Percentiles rank a stretch among this genome's conserved stretches.
phyloP scores from a whole-genome alignment of 1,284 basidiomycete genomes.

The Heliocybe sulcata region DNA sequence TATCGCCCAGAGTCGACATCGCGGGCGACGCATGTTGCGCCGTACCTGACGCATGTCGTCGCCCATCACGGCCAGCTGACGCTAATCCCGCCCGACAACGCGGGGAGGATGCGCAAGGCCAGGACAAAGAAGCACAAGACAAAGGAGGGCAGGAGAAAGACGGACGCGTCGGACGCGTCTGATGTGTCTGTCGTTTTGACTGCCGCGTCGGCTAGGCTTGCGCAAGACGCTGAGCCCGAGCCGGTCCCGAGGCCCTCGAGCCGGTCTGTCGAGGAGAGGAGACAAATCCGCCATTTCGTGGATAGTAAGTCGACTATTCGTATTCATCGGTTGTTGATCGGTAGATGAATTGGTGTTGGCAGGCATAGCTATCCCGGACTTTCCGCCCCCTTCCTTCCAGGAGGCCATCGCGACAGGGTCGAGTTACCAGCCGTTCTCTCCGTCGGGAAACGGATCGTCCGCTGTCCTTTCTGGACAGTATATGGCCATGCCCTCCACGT shows the following conservation, averaged over 20 bases:
- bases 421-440: slow-evolving; percentile 10
- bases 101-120: slow-evolving; percentile 41
- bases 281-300: not conserved
- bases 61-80: slow-evolving; percentile 46
- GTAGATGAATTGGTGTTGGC: not conserved
- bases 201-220: not conserved
- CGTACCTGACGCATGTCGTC: slow-evolving; percentile 51
- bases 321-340: not conserved
- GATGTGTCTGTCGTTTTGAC: not conserved
- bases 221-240: not conserved
- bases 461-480: not conserved
- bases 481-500: slow-evolving; percentile 6
- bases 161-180: not conserved
- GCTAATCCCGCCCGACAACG: slow-evolving; percentile 44
- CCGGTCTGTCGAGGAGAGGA: not conserved
- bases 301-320: not conserved
- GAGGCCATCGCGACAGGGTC: slow-evolving; percentile 34
- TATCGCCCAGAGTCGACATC: slow-evolving; percentile 10
- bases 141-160: slow-evolving; percentile 11
- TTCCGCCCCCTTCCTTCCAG: slow-evolving; percentile 51
- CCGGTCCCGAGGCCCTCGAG: not conserved
- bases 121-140: slow-evolving; percentile 26
- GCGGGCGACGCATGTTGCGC: slow-evolving; percentile 44
- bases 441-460: slow-evolving; percentile 8
- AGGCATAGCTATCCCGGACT: slow-evolving; percentile 38